Evolutionary conservation across 305 asterid species (phyloP).

Genomic region (Solanum aculeatissimum): DNA sequence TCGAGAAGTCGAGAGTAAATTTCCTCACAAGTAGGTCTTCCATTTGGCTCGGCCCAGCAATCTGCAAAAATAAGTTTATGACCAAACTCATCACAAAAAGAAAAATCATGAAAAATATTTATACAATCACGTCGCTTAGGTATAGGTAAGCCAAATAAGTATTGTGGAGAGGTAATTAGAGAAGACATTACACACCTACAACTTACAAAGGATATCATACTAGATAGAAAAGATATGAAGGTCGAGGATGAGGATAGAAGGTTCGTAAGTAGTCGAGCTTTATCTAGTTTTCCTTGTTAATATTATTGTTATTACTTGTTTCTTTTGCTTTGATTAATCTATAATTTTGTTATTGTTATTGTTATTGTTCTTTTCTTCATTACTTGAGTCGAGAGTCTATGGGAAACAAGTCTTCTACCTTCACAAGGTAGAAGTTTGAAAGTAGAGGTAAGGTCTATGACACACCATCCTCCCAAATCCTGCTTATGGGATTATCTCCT

Average conservation of each 20-base stretch:
- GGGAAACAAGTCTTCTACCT: neutral
- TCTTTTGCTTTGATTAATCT: neutral
- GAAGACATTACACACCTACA: neutral
- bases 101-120: neutral
- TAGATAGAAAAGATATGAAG: neutral
- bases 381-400: neutral
- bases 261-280: neutral
- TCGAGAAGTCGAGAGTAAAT: constrained; percentile 72
- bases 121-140: neutral
- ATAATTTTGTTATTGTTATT: neutral
- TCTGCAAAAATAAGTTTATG: constrained; percentile 32
- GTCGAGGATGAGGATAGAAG: neutral
- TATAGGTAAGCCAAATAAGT: neutral
- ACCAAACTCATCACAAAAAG: neutral
- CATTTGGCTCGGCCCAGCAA: constrained; percentile 89
- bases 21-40: constrained; percentile 89
- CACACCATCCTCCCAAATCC: neutral
- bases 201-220: neutral
- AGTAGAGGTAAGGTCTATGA: neutral
- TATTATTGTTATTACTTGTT: neutral
- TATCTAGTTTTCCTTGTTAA: neutral
- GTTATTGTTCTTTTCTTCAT: neutral
- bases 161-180: neutral
- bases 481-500: neutral
- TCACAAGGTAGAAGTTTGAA: neutral